Conservation (phyloP, 768 basidiomycete species). For the Scleroderma bovista region DNA sequence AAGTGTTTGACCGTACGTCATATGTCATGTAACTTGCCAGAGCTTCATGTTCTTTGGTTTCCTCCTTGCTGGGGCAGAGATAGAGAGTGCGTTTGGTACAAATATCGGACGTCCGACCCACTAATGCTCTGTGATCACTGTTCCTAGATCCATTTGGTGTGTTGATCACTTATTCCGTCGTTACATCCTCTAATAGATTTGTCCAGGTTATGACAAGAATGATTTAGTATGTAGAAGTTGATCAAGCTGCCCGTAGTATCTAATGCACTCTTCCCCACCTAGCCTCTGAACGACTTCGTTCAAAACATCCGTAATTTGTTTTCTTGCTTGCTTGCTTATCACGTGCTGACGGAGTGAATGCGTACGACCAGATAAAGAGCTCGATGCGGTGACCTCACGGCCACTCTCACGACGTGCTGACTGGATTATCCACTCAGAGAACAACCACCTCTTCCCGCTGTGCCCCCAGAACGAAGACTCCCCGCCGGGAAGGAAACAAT, state of each 20-base stretch:
- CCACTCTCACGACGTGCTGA: slow-evolving; percentile 48
- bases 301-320: slow-evolving; percentile 49
- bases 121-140: slow-evolving; percentile 2
- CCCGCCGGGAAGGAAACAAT: slow-evolving; percentile 39
- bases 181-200: not conserved
- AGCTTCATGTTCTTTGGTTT: slow-evolving; percentile 70
- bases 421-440: slow-evolving; percentile 57
- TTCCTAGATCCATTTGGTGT: slow-evolving; percentile 40
- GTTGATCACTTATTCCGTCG: slow-evolving; percentile 3
- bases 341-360: not conserved
- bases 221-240: slow-evolving; percentile 43
- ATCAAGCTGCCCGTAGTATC: not conserved
- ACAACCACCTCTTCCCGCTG: slow-evolving; percentile 45
- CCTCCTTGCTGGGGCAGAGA: slow-evolving; percentile 67
- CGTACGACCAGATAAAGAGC: slow-evolving; percentile 49
- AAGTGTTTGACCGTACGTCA: not conserved
- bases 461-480: slow-evolving; percentile 21
- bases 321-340: not conserved
- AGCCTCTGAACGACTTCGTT: slow-evolving; percentile 68
- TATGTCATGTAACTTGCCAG: slow-evolving; percentile 23
- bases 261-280: not conserved
- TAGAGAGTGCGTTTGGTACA: slow-evolving; percentile 50
- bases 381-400: slow-evolving; percentile 55
- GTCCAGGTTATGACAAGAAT: slow-evolving; percentile 61
- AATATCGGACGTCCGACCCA: not conserved